These are phyloP conservation scores for Alternaria arborescens DNA, from an alignment of 2,329 filamentous ascomycete genomes.

Conservation along the genomic window DNA sequence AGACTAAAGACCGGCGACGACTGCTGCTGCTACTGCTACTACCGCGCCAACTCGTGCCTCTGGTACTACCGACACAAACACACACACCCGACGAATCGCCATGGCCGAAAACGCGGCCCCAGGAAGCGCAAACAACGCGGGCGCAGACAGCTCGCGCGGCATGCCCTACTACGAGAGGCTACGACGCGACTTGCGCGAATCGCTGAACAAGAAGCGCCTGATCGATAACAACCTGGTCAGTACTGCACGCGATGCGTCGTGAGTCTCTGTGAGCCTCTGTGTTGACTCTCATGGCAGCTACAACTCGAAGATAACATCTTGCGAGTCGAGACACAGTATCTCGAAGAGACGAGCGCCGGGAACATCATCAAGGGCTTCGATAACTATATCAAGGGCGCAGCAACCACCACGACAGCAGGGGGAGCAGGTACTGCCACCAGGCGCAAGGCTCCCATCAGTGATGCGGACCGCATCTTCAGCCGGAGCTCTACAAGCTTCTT, in stretches of 20 bases:
- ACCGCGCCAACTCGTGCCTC: too few relatives aligned
- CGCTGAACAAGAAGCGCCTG: constrained; percentile 70
- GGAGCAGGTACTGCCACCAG: constrained; percentile 59
- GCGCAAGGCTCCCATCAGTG: constrained; percentile 68
- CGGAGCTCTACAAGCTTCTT: constrained; percentile 53
- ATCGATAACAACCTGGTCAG: constrained; percentile 69
- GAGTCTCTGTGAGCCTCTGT: constrained; percentile 7
- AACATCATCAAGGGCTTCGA: constrained; percentile 99
- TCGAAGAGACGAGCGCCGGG: constrained; percentile 83
- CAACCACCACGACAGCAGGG: constrained; percentile 63
- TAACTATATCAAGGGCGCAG: constrained; percentile 91
- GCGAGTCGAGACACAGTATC: constrained; percentile 83
- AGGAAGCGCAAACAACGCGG: constrained; percentile 44
- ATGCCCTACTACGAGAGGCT: constrained; percentile 77
- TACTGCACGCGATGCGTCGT: constrained; percentile 16
- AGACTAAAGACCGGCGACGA: constrained; percentile 5
- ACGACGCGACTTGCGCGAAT: constrained; percentile 71
- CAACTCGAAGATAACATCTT: constrained; percentile 81
- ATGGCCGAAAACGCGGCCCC: constrained; percentile 62
- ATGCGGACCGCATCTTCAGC: constrained; percentile 77
- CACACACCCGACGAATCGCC: not conserved
- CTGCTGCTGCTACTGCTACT: not conserved
- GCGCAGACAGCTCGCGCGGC: constrained; percentile 59
- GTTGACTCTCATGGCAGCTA: constrained; percentile 53
- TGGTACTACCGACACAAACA: not conserved